A percentile compares a stretch with the other conserved stretches of the same genome.
phyloP scores from a whole-genome alignment of 1,284 basidiomycete species.

The Psilocybe mexicana region DNA sequence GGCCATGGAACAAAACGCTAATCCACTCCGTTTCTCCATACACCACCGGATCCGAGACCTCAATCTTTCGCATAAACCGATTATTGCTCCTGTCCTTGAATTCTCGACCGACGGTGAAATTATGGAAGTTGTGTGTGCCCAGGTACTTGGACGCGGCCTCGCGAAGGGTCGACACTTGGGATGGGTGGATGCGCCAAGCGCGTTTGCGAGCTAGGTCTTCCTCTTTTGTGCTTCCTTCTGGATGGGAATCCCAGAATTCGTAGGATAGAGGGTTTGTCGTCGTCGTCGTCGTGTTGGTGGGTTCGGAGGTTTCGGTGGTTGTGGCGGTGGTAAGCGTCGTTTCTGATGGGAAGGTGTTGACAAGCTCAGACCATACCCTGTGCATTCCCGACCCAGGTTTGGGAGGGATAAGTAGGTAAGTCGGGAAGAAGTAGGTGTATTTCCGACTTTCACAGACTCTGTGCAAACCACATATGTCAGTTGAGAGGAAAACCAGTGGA shows the following conservation, averaged over 20 bases:
- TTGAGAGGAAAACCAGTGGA: constrained; percentile 2
- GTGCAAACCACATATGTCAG: constrained; percentile 8
- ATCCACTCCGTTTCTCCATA: constrained; percentile 96
- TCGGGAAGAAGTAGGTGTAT: constrained; percentile 97
- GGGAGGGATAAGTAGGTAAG: constrained; percentile 92
- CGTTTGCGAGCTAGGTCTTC: constrained; percentile 66
- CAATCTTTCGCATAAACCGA: constrained; percentile 84
- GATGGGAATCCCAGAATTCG: constrained; percentile 42
- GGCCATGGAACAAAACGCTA: constrained; percentile 91
- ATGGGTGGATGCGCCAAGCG: constrained; percentile 61
- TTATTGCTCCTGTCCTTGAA: constrained; percentile 82
- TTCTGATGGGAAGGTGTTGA: background rate
- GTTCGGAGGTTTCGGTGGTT: no score
- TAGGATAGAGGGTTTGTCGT: constrained; percentile 16
- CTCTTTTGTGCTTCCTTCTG: constrained; percentile 39
- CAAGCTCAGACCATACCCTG: constrained; percentile 32
- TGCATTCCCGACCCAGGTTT: constrained; percentile 72
- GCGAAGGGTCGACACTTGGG: constrained; percentile 59
- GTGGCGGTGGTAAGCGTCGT: no score
- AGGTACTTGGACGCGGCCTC: constrained; percentile 65
- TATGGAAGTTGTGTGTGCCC: constrained; percentile 95
- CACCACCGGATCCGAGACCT: constrained; percentile 80
- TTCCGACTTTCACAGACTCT: constrained; percentile 91
- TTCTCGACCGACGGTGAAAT: constrained; percentile 91
- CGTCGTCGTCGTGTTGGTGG: constrained; percentile 7